Evolutionary conservation across 148 eudicot genomes (phyloP).

Genomic region (Amaranthus hypochondriacus): DNA sequence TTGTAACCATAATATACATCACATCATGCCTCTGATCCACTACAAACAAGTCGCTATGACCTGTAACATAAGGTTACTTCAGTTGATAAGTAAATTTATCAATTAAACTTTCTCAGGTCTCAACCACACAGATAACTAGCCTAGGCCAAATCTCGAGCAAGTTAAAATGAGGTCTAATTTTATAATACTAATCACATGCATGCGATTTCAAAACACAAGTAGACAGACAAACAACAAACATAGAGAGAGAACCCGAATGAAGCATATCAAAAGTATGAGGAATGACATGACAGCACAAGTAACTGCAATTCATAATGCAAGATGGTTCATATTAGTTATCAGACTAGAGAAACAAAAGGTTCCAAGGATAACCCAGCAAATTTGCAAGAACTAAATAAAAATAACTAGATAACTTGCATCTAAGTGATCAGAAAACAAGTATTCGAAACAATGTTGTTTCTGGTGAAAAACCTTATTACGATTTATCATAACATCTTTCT

Average conservation of each 20-base stretch:
- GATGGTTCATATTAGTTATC: neutral
- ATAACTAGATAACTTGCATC: neutral
- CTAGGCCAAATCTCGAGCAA: neutral
- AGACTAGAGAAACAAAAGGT: neutral
- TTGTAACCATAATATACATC: neutral
- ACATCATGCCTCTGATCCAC: neutral
- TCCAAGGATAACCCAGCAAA: neutral
- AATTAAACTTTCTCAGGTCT: too few species aligned
- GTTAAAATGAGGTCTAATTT: too few species aligned
- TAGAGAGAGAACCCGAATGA: neutral
- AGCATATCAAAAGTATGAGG: neutral
- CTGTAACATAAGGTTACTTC: neutral
- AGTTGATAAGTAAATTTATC: neutral
- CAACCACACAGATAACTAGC: neutral
- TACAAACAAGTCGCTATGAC: neutral
- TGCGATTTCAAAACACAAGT: neutral
- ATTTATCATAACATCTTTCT: conserved; percentile 78
- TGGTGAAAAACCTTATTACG: conserved; percentile 75
- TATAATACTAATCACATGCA: neutral
- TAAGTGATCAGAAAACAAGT: neutral
- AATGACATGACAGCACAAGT: neutral
- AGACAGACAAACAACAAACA: neutral
- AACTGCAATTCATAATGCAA: neutral
- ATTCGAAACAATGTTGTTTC: conserved; percentile 3
- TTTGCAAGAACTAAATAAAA: neutral